Conservation (phyloP, 768 basidiomycete genomes). For the Suillus subluteus region DNA sequence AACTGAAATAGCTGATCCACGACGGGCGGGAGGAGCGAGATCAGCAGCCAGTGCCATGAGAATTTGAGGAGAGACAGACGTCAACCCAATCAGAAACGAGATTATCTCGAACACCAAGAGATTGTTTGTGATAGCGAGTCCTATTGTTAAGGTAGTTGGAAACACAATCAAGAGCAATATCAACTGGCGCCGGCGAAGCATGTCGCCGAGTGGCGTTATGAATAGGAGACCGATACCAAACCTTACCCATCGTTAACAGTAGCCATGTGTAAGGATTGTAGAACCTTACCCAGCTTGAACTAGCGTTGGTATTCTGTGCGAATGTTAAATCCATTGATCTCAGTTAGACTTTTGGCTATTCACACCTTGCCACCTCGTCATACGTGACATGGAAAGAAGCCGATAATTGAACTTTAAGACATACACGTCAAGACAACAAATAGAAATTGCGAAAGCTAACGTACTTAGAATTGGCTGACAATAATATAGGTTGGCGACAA, state of each 20-base stretch:
- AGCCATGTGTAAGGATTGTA: neutral
- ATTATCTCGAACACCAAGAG: constrained; percentile 37
- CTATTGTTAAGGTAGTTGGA: constrained; percentile 43
- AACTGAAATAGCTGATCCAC: constrained; percentile 31
- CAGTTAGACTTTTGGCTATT: neutral
- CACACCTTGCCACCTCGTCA: constrained; percentile 37
- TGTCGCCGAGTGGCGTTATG: constrained; percentile 50
- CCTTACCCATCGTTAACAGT: neutral
- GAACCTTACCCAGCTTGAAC: constrained; percentile 63
- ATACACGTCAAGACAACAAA: neutral
- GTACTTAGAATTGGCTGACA: constrained; percentile 78
- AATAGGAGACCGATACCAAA: constrained; percentile 41
- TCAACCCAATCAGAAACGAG: constrained; percentile 40
- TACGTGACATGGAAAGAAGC: constrained; percentile 40
- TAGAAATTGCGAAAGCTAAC: constrained; percentile 23
- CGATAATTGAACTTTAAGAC: constrained; percentile 34
- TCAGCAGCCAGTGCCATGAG: constrained; percentile 49
- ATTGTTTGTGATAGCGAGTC: constrained; percentile 40
- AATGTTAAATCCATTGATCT: constrained; percentile 9
- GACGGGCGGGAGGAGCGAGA: constrained; percentile 37
- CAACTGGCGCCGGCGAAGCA: constrained; percentile 47
- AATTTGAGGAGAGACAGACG: constrained; percentile 44
- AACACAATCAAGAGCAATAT: constrained; percentile 38
- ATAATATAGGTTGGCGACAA: constrained; percentile 77
- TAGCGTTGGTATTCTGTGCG: constrained; percentile 60